These are phyloP conservation scores for Trypanosoma theileri DNA, from an alignment of 208 protist genomes.

Conservation along the genomic window DNA sequence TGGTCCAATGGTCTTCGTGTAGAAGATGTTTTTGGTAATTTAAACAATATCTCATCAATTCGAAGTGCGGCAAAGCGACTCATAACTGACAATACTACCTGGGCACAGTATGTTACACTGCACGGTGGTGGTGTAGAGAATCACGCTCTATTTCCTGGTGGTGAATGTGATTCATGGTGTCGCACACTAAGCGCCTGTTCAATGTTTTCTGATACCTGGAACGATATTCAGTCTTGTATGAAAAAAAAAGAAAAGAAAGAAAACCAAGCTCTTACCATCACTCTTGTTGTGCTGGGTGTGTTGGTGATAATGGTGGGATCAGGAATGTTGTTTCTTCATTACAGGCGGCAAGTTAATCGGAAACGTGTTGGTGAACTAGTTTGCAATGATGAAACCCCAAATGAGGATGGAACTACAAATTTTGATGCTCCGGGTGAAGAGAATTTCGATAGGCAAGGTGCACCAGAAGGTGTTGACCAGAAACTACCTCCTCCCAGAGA, in stretches of 20 bases:
- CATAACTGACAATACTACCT: slow-evolving; percentile 35
- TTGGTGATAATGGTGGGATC: neutral
- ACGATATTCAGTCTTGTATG: slow-evolving; percentile 43
- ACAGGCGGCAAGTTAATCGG: neutral
- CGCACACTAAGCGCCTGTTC: slow-evolving; percentile 51
- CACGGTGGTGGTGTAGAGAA: slow-evolving; percentile 40
- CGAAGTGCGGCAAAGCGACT: slow-evolving; percentile 23
- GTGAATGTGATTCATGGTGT: slow-evolving; percentile 46
- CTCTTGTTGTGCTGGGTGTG: slow-evolving; percentile 6
- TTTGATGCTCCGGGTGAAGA: too few species aligned
- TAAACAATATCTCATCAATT: slow-evolving; percentile 29
- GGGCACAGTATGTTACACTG: slow-evolving; percentile 45
- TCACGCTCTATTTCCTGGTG: slow-evolving; percentile 33
- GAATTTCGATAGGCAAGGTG: too few species aligned
- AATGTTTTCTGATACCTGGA: slow-evolving; percentile 41
- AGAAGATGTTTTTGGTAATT: slow-evolving; percentile 34
- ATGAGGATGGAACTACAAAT: too few species aligned
- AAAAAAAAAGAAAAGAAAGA: neutral
- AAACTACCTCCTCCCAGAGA: too few species aligned
- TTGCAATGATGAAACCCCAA: too few species aligned
- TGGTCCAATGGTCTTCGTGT: slow-evolving; percentile 44
- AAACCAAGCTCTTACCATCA: neutral
- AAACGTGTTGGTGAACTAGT: too few species aligned
- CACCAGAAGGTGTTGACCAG: too few species aligned
- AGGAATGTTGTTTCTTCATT: slow-evolving; percentile 5